Conservation (phyloP, 306 rosid genomes). For the Prosopis cineraria region DNA sequence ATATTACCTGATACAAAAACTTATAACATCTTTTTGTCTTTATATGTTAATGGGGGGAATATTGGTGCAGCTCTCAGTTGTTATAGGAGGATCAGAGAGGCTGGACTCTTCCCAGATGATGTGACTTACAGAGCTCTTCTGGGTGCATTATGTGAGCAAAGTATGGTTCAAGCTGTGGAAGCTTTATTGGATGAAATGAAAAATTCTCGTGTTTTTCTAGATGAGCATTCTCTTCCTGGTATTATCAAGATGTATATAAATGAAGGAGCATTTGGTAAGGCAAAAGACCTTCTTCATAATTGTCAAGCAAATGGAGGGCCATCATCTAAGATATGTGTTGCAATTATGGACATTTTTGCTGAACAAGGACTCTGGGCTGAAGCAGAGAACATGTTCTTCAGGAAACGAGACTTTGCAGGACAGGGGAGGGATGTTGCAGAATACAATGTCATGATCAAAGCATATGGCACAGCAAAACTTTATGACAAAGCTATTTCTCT, state of each 20-base stretch:
- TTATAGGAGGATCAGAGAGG: conserved; percentile 70
- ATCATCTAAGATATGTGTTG: conserved; percentile 60
- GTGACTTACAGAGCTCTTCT: conserved; percentile 80
- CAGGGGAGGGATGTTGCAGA: conserved; percentile 63
- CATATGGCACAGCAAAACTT: conserved; percentile 75
- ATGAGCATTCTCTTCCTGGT: conserved; percentile 73
- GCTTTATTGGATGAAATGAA: conserved; percentile 72
- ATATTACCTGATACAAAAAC: conserved; percentile 80
- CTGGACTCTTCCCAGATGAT: conserved; percentile 69
- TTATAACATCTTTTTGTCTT: conserved; percentile 71
- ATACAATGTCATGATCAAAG: conserved; percentile 87
- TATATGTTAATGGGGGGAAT: conserved; percentile 72
- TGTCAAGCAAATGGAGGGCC: conserved; percentile 41
- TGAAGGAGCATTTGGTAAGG: conserved; percentile 59
- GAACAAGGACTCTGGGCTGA: conserved; percentile 81
- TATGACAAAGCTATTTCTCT: conserved; percentile 70
- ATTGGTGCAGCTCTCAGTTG: conserved; percentile 63
- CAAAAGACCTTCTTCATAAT: conserved; percentile 54
- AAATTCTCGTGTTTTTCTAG: conserved; percentile 44
- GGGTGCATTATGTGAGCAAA: conserved; percentile 56
- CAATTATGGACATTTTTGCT: conserved; percentile 77
- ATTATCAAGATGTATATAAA: conserved; percentile 74
- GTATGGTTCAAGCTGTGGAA: conserved; percentile 72
- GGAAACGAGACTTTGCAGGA: conserved; percentile 52
- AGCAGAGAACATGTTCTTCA: conserved; percentile 67